A percentile compares a stretch with the other conserved stretches of the same genome.
These are phyloP conservation scores for Suillus placidus DNA, from an alignment of 768 basidiomycete species.

Conservation along the genomic window DNA sequence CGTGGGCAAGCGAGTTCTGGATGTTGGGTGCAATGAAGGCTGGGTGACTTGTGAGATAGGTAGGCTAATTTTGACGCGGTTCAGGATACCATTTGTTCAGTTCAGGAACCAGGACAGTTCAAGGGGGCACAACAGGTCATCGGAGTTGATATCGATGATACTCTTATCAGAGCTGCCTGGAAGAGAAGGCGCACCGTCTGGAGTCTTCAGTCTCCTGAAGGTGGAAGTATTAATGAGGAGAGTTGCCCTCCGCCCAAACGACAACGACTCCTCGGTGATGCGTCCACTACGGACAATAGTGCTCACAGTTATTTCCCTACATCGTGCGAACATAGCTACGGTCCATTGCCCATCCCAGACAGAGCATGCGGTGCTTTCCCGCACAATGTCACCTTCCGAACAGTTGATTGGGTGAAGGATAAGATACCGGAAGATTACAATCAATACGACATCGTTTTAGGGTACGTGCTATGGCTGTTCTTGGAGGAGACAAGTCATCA, in stretches of 20 bases:
- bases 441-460: slow-evolving; percentile 78
- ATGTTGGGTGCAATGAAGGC: slow-evolving; percentile 88
- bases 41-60: slow-evolving; percentile 88
- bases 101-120: slow-evolving; percentile 54
- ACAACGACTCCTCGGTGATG: slow-evolving; percentile 7
- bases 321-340: slow-evolving; percentile 76
- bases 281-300: slow-evolving; percentile 2
- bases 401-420: slow-evolving; percentile 72
- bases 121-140: slow-evolving; percentile 66
- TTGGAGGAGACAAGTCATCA: background rate
- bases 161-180: slow-evolving; percentile 77
- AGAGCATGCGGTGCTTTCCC: slow-evolving; percentile 57
- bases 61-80: slow-evolving; percentile 28
- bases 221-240: background rate
- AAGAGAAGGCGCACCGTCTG: slow-evolving; percentile 67
- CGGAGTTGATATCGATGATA: slow-evolving; percentile 85
- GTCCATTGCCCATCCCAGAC: slow-evolving; percentile 67
- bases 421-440: slow-evolving; percentile 57
- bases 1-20: slow-evolving; percentile 61
- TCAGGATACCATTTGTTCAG: background rate
- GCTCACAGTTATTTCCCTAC: slow-evolving; percentile 66
- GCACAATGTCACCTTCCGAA: slow-evolving; percentile 73
- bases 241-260: slow-evolving; percentile 16
- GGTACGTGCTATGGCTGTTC: slow-evolving; percentile 48
- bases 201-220: slow-evolving; percentile 56